Conservation (phyloP, 2,329 filamentous ascomycete genomes). For the Hortaea werneckii region DNA sequence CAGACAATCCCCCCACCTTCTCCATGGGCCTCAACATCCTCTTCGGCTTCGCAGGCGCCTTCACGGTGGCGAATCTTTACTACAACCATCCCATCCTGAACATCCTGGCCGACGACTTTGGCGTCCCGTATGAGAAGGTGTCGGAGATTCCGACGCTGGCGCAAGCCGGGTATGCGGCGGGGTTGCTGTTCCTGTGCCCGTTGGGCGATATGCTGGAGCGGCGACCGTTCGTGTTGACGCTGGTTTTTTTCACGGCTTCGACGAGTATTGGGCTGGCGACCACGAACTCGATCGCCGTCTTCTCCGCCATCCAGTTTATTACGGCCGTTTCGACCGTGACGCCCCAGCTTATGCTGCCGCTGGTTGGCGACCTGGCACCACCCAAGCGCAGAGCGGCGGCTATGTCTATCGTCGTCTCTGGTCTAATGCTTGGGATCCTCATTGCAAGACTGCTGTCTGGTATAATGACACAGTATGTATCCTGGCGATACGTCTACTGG, state of each 20-base stretch:
- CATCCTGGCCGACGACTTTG: slow-evolving; percentile 60
- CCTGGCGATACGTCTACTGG: slow-evolving; percentile 74
- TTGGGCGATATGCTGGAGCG: slow-evolving; percentile 60
- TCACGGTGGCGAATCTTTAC: slow-evolving; percentile 73
- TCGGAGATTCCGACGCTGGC: slow-evolving; percentile 62
- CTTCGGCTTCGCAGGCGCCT: slow-evolving; percentile 55
- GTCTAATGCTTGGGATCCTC: slow-evolving; percentile 64
- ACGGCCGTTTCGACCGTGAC: slow-evolving; percentile 71
- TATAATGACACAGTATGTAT: slow-evolving; percentile 60
- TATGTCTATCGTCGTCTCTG: slow-evolving; percentile 64
- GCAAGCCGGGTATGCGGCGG: slow-evolving; percentile 69
- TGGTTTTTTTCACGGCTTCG: slow-evolving; percentile 56
- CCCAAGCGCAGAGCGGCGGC: slow-evolving; percentile 56
- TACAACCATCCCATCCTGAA: slow-evolving; percentile 74
- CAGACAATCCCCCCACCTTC: slow-evolving; percentile 56
- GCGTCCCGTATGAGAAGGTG: slow-evolving; percentile 58
- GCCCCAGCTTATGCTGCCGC: slow-evolving; percentile 63
- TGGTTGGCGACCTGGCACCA: slow-evolving; percentile 70
- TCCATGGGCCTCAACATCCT: slow-evolving; percentile 59
- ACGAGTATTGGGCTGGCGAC: slow-evolving; percentile 62
- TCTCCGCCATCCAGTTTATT: slow-evolving; percentile 62
- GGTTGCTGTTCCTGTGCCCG: slow-evolving; percentile 64
- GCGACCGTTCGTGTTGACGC: slow-evolving; percentile 56
- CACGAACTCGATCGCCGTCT: slow-evolving; percentile 53
- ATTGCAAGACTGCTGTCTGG: slow-evolving; percentile 67